These are phyloP conservation scores for Fusarium caatingaense DNA, from an alignment of 2,329 filamentous ascomycete genomes.

Conservation along the genomic window DNA sequence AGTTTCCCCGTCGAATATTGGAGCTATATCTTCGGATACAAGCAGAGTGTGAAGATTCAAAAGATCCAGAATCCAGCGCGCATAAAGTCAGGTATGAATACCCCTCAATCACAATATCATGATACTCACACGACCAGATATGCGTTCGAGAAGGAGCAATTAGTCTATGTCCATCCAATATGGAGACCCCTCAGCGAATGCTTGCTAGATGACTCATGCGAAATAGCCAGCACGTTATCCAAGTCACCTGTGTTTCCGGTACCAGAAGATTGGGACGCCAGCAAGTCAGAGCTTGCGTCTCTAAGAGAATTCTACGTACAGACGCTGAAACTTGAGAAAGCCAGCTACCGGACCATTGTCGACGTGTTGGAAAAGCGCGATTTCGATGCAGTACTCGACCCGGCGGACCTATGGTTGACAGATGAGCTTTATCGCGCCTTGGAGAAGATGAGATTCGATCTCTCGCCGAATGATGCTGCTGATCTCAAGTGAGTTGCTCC, in stretches of 20 bases:
- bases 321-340: slow-evolving; percentile 33
- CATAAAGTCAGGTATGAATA: slow-evolving; percentile 36
- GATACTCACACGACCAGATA: slow-evolving; percentile 16
- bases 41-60: slow-evolving; percentile 36
- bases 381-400: slow-evolving; percentile 35
- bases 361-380: slow-evolving; percentile 36
- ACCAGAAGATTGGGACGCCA: slow-evolving; percentile 38
- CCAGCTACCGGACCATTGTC: slow-evolving; percentile 28
- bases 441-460: slow-evolving; percentile 35
- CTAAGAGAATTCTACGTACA: slow-evolving; percentile 41
- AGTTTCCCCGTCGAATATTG: slow-evolving; percentile 40
- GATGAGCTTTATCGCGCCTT: slow-evolving; percentile 33
- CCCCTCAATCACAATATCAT: background rate
- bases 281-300: slow-evolving; percentile 38
- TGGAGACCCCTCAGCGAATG: slow-evolving; percentile 42
- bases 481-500: slow-evolving; percentile 30
- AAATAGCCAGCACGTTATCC: slow-evolving; percentile 39
- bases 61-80: slow-evolving; percentile 15
- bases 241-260: slow-evolving; percentile 42
- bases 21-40: slow-evolving; percentile 43
- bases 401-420: slow-evolving; percentile 34
- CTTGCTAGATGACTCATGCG: slow-evolving; percentile 35
- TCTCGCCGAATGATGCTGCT: slow-evolving; percentile 22
- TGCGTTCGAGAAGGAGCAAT: slow-evolving; percentile 38
- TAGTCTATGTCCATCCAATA: slow-evolving; percentile 38